Evolutionary conservation across 192 early-diverging fungal species (phyloP), one percentile per base, ranked within the genome.

Genomic region (Geranomyces variabilis): DNA sequence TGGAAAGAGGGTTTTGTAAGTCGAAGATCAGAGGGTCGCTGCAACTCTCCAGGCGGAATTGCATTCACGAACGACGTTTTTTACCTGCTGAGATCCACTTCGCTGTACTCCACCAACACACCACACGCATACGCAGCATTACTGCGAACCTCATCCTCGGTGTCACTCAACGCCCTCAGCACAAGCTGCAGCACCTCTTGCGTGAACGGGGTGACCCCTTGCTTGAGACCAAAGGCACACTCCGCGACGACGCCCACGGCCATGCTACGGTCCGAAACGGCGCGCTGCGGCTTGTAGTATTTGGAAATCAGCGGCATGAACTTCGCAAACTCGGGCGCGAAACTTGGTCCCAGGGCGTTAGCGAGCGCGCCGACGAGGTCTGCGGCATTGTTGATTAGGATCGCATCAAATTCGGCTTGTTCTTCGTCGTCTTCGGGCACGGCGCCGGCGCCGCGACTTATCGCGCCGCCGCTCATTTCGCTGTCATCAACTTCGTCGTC

Each of bases 191-290:
- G 84, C 47, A 96, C 63, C 0, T 81, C 81, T 15, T 53, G 47
- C 0, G 77, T 74, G 33, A 73, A 83, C 31, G 63, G 64, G 30
- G 72, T 33, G 76, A 75, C 80, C 7, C 86, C 87, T n/a, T 66
- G 66, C 60, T 88, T 84, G 44, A 93, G 71, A 29, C 90, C 90
- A 47, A 75, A 67, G n/a, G 84, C 83, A 49, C 88, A 86, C 82
- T 96, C 94, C 26, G 92, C 91, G 57, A 96, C 75, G 60, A 90
- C 93, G 12, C 94, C 94, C 47, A 94, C 87, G 9, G 93, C 92
- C 93, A 95, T 94, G 45, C 91, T 92, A 43, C 94, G 90, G 75
- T 96, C 94, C 57, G 87, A 83, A 26, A 82, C 77, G 2, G 88
- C 84, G 67, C 87, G 84, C 21, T 84, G 69, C 43, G 86, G 85